These are phyloP conservation scores for Termitomyces heimii DNA, from an alignment of 768 basidiomycete genomes.

Conservation along the genomic window DNA sequence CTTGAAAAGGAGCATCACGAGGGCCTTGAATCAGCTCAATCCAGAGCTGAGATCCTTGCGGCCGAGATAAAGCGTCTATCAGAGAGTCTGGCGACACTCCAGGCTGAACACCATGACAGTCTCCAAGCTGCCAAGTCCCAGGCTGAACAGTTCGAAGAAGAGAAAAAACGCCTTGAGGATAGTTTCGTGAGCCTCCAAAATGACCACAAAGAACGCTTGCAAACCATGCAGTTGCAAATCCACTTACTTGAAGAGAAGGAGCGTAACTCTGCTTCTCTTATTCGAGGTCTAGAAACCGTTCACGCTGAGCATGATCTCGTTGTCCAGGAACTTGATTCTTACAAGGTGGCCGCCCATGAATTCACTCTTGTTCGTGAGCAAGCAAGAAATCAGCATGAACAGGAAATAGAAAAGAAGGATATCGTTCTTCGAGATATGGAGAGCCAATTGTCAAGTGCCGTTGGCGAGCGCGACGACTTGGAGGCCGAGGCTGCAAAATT, in stretches of 20 bases:
- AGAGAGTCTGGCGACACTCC: neutral
- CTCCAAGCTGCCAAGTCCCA: neutral
- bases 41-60: neutral
- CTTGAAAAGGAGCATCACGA: conserved; percentile 4
- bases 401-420: conserved; percentile 45
- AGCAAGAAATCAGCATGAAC: conserved; percentile 35
- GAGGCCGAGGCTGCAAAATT: conserved; percentile 43
- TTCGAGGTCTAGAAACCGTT: conserved; percentile 40
- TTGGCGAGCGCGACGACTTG: conserved; percentile 39
- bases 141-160: neutral
- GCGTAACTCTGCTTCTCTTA: conserved; percentile 36
- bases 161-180: conserved; percentile 1
- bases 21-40: neutral
- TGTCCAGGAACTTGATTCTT: conserved; percentile 52
- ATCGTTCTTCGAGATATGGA: conserved; percentile 41
- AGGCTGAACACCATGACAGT: neutral
- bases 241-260: conserved; percentile 40
- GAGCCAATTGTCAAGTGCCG: conserved; percentile 39
- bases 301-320: conserved; percentile 44
- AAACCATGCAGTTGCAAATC: neutral
- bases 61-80: conserved; percentile 1
- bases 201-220: conserved; percentile 3
- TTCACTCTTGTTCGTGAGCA: conserved; percentile 42
- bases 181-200: conserved; percentile 1
- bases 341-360: conserved; percentile 48